phyloP scores from a whole-genome alignment of 2,329 filamentous ascomycete genomes.

The Pseudogymnoascus sp. region DNA sequence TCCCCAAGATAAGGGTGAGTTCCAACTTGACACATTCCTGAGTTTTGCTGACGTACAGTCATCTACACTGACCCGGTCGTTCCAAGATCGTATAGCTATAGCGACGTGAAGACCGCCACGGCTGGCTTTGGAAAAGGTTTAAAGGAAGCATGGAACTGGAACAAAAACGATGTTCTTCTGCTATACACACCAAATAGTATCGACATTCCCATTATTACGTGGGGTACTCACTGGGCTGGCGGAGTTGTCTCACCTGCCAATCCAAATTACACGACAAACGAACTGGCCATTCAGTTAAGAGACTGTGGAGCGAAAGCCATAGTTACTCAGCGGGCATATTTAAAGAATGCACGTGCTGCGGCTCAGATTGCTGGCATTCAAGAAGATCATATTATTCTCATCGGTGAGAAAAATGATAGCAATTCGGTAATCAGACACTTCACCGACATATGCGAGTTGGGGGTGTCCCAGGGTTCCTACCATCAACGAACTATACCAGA shows the following conservation, averaged over 20 bases:
- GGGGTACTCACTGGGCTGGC: slow-evolving; percentile 74
- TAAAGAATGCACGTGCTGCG: slow-evolving; percentile 58
- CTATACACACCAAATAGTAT: slow-evolving; percentile 77
- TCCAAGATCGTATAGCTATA: slow-evolving; percentile 58
- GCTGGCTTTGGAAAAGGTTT: slow-evolving; percentile 70
- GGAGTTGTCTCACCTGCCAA: slow-evolving; percentile 73
- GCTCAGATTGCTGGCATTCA: slow-evolving; percentile 62
- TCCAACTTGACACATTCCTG: background rate
- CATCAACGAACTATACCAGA: slow-evolving; percentile 50
- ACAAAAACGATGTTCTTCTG: slow-evolving; percentile 70
- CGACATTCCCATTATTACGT: slow-evolving; percentile 68
- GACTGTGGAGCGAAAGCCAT: slow-evolving; percentile 67
- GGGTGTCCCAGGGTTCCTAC: slow-evolving; percentile 35
- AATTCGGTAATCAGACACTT: slow-evolving; percentile 56
- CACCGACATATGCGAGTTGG: slow-evolving; percentile 53
- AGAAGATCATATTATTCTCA: slow-evolving; percentile 61
- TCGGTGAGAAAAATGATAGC: slow-evolving; percentile 61
- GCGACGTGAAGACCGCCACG: slow-evolving; percentile 55
- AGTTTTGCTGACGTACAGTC: slow-evolving; percentile 3
- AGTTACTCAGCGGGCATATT: slow-evolving; percentile 60
- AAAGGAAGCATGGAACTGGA: slow-evolving; percentile 64
- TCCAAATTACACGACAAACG: slow-evolving; percentile 73
- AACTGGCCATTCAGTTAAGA: slow-evolving; percentile 72
- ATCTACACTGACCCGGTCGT: slow-evolving; percentile 70
- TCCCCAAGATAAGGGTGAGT: slow-evolving; percentile 62